Percentiles rank a stretch among this genome's conserved stretches.
Conservation (phyloP, 2,329 filamentous ascomycete species). For the Sordariomycetes sp. region DNA sequence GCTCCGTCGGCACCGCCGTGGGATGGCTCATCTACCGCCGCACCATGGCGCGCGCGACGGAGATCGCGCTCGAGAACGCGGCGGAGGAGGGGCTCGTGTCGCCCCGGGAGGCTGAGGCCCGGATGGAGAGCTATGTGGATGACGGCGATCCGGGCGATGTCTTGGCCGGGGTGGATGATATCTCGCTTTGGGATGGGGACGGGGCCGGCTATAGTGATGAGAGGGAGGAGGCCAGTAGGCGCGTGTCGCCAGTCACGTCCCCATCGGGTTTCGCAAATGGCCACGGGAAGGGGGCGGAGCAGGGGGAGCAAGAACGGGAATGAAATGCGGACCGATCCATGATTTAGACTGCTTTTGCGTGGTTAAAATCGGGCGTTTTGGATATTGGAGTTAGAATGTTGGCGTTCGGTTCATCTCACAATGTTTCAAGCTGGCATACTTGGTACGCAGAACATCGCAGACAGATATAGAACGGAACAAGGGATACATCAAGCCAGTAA, state of each 20-base stretch:
- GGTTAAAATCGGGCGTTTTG: neutral
- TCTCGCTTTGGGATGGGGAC: slow-evolving; percentile 41
- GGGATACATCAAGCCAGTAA: neutral
- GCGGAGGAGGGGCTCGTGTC: slow-evolving; percentile 17
- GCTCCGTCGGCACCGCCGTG: slow-evolving; percentile 60
- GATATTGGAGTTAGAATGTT: too few relatives aligned
- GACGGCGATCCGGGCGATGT: slow-evolving; percentile 40
- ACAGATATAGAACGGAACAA: too few relatives aligned
- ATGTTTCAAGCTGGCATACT: too few relatives aligned
- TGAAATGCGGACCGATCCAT: neutral
- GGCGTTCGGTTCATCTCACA: too few relatives aligned
- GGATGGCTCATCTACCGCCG: slow-evolving; percentile 77
- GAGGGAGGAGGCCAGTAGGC: neutral
- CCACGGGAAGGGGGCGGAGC: neutral
- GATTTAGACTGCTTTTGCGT: neutral
- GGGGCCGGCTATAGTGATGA: neutral
- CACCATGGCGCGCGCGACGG: slow-evolving; percentile 52
- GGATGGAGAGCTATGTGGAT: slow-evolving; percentile 18
- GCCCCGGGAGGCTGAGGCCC: slow-evolving; percentile 6
- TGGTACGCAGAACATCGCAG: too few relatives aligned
- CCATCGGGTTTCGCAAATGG: neutral
- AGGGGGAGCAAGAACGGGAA: neutral
- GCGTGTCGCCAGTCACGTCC: neutral
- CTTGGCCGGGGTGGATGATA: slow-evolving; percentile 49
- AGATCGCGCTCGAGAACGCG: slow-evolving; percentile 39